Base-by-base conservation (phyloP, 345 rosid genomes). In the Psidium guajava region DNA sequence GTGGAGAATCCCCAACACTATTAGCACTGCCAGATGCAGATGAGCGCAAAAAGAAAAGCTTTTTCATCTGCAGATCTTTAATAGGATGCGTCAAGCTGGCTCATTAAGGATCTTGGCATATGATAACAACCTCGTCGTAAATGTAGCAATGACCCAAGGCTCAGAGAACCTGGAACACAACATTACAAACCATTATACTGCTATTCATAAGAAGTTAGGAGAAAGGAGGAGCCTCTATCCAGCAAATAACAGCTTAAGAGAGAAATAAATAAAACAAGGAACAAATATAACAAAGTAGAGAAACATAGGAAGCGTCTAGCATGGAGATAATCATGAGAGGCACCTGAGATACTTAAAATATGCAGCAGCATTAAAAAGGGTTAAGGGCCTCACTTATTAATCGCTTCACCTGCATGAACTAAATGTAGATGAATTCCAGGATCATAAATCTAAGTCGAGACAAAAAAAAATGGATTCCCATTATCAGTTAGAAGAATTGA, bases 1-100 rank as follows among this genome's bases (percentile, higher is more conserved):
- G 86, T 47, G 87, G 91, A 85, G 91, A 82, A 82, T 83, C 90
- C 15, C 58, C 18, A 54, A 82, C 83, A 53, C 58, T 82, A 85
- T 54, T 90, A 69, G 90, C 92, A 88, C 87, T 89, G 84, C 88
- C 91, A 58, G 96, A 83, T 42, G 94, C 93, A 58, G 97, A 93
- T 16, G 87, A 82, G 87, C 90, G 92, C 85, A 97, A 95, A 89
- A 88, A 95, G 91, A 97, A 97, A 55, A 97, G 89, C 87, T 95
- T 96, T 95, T 95, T 97, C 99, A 97, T 97, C 87, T 87, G 54
- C 85, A 73, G 83, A 87, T 84, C 92, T 87, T 83, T 86, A 84
- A 73, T 61, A 82, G 86, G 54, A 86, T 5, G 24, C 24, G 44
- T 69, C 77, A 18, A 69, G 77, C 77, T 69, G 77, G 77, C 77